phyloP scores from a whole-genome alignment of 2,329 filamentous ascomycete species.

The Corniculantispora saksenae region DNA sequence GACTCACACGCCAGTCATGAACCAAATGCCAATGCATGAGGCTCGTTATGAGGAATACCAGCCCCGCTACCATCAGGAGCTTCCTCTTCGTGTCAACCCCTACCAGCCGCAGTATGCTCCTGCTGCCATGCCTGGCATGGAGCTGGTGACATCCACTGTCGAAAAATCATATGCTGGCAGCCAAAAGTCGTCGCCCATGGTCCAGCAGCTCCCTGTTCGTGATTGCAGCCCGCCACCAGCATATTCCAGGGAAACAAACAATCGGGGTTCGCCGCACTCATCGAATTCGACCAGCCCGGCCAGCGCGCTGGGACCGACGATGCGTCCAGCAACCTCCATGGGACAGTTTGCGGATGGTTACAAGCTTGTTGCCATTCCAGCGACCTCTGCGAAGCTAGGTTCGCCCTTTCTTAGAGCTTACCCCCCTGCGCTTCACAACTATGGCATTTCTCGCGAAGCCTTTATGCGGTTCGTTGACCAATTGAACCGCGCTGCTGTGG shows the following conservation, averaged over 20 bases:
- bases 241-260: background rate
- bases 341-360: background rate
- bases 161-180: background rate
- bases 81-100: background rate
- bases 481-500: conserved; percentile 24
- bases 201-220: background rate
- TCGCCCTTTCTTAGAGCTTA: conserved; percentile 26
- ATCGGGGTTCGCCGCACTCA: no score
- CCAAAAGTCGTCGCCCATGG: background rate
- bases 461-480: conserved; percentile 26
- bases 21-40: background rate
- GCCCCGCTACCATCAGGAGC: background rate
- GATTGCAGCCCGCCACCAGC: background rate
- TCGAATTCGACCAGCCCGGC: background rate
- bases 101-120: background rate
- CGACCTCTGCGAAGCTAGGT: conserved; percentile 22
- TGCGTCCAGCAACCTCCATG: background rate
- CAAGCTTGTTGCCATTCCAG: conserved; percentile 25
- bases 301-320: background rate
- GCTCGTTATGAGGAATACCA: background rate
- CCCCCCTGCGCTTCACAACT: conserved; percentile 18
- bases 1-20: background rate
- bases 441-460: conserved; percentile 19
- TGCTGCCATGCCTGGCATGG: background rate
- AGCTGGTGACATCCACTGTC: background rate